phyloP scores from a whole-genome alignment of 345 rosid genomes.

The Rhizophora mangle region DNA sequence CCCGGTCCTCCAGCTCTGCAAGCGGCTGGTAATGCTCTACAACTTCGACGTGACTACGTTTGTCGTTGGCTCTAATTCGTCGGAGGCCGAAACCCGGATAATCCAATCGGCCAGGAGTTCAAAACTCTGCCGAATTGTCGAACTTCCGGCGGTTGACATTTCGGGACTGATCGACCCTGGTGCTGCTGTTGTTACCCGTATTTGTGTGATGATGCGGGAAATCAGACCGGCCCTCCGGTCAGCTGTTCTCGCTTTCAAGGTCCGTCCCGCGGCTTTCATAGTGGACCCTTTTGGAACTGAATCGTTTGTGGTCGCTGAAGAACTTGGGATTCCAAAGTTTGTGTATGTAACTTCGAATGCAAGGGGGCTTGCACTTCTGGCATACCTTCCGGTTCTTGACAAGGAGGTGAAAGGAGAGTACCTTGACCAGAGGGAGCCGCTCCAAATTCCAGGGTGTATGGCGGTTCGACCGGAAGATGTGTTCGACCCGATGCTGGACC shows the following conservation, averaged over 20 bases:
- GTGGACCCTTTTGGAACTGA: slow-evolving; percentile 56
- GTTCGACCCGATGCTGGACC: not conserved
- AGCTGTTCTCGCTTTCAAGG: slow-evolving; percentile 33
- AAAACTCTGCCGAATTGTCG: slow-evolving; percentile 30
- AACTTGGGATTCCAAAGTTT: slow-evolving; percentile 46
- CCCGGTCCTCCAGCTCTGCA: slow-evolving; percentile 59
- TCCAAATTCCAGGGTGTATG: slow-evolving; percentile 7
- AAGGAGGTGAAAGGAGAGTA: slow-evolving; percentile 8
- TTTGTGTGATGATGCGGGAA: slow-evolving; percentile 38
- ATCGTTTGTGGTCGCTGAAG: slow-evolving; percentile 40
- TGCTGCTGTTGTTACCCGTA: slow-evolving; percentile 29
- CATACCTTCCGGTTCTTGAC: not conserved
- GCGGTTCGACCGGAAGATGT: slow-evolving; percentile 5
- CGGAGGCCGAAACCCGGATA: slow-evolving; percentile 27
- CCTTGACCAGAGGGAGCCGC: slow-evolving; percentile 4
- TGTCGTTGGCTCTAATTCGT: slow-evolving; percentile 34
- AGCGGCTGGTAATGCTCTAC: slow-evolving; percentile 39
- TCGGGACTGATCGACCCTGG: slow-evolving; percentile 23
- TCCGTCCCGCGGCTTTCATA: slow-evolving; percentile 42
- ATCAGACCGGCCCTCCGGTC: slow-evolving; percentile 43
- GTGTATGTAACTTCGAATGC: slow-evolving; percentile 49
- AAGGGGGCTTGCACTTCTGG: slow-evolving; percentile 26
- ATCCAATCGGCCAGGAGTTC: slow-evolving; percentile 12
- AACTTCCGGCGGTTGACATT: slow-evolving; percentile 39
- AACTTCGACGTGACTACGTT: slow-evolving; percentile 46